phyloP scores from a whole-genome alignment of 306 rosid species.

The Quillaja saponaria region DNA sequence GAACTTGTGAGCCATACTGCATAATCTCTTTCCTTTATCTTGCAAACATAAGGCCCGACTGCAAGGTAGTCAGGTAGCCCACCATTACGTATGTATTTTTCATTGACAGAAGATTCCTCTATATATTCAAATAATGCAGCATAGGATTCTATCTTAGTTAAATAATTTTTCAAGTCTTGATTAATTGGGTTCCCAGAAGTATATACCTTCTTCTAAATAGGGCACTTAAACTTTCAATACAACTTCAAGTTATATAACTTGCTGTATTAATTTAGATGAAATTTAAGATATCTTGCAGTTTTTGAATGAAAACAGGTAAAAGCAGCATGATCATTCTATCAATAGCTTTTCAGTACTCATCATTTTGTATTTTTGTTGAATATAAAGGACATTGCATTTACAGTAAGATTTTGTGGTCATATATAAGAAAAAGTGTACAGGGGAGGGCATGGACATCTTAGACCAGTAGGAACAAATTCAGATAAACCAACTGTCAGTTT shows the following conservation, averaged over 20 bases:
- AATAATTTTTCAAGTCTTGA: slow-evolving; percentile 18
- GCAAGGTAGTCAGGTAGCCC: slow-evolving; percentile 33
- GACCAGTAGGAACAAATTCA: slow-evolving; percentile 23
- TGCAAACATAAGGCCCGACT: slow-evolving; percentile 35
- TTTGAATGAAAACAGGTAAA: slow-evolving; percentile 29
- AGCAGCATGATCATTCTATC: too few relatives aligned
- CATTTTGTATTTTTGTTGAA: too few relatives aligned
- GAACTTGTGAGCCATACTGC: slow-evolving; percentile 35
- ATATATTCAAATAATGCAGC: neutral
- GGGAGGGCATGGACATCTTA: slow-evolving; percentile 17
- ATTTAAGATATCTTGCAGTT: slow-evolving; percentile 16
- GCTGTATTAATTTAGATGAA: slow-evolving; percentile 35
- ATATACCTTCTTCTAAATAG: too few relatives aligned
- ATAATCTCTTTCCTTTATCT: slow-evolving; percentile 27
- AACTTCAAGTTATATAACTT: too few relatives aligned
- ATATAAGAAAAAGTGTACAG: slow-evolving; percentile 15
- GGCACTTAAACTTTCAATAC: too few relatives aligned
- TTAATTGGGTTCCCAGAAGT: slow-evolving; percentile 4
- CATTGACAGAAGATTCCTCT: neutral
- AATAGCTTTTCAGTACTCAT: too few relatives aligned
- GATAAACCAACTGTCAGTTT: slow-evolving; percentile 22
- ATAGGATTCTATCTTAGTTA: slow-evolving; percentile 22
- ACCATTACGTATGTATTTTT: slow-evolving; percentile 2
- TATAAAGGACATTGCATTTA: slow-evolving; percentile 17
- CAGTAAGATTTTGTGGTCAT: slow-evolving; percentile 21